Evolutionary conservation across 2,329 filamentous ascomycete genomes (phyloP), one percentile per base, ranked within the genome.

Genomic region (Stachybotrys echinatus): DNA sequence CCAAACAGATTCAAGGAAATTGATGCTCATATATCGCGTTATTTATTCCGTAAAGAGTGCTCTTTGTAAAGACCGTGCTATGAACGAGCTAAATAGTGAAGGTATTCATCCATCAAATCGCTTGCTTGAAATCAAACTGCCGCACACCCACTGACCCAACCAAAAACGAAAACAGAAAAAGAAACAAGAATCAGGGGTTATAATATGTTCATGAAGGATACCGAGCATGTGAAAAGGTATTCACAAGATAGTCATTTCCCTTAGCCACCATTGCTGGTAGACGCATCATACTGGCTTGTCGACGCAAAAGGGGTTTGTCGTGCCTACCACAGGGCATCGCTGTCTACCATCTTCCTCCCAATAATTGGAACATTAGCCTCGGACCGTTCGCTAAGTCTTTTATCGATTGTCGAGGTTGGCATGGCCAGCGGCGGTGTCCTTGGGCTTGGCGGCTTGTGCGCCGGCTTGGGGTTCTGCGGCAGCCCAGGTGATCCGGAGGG

Each of bases 401-500:
- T 49, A 17, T 42, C 46, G 12, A 43, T 50, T 20, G 50, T 37
- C 4, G 43, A 20, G 19, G 52, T 55, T 8, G 50, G 55, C 23
- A 31, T 53, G 6, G 55, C 50, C n/a, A 55, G 53, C 10, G 54
- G 37, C 21, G 51, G 42, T 22, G 50, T 52, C 17, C 43, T 44
- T 10, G 61, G 58, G 31, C 55, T 60, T 21, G 52, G 40, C 2
- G 54, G 52, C 38, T 59, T 61, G 18, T 52, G 47, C 6, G 38
- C 42, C 2, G 62, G 61, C 38, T 56, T 61, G 1, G 65, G 65
- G 22, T 54, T 59, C 5, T 62, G 44, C 4, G 65, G 65, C 4
- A 67, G 54, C 2, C 65, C 65, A 14, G 62, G 52, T 1, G 62
- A 66, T 6, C 59, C 61, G 19, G 55, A 53, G 1, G 57, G 57